A percentile compares a stretch with the other conserved stretches of the same genome.
Conservation (phyloP, 108 stramenopile genomes). For the Aurantiochytrium sp. region DNA sequence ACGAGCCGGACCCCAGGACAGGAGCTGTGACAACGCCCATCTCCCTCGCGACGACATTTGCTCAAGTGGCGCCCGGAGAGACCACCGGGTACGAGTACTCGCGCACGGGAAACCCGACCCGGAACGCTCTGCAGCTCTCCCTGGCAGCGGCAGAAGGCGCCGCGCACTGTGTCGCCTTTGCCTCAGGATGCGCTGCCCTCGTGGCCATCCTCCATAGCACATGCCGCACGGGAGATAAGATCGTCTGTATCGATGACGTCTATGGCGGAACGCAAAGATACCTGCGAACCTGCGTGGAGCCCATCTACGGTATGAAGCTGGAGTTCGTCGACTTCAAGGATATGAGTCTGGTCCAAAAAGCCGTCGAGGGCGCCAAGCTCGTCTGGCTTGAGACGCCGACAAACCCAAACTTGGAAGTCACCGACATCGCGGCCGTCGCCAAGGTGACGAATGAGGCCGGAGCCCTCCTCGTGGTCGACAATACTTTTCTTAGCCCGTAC, state of each 20-base stretch:
- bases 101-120: conserved; percentile 36
- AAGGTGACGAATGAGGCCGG: conserved; percentile 44
- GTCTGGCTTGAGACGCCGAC: conserved; percentile 85
- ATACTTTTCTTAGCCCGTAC: conserved; percentile 81
- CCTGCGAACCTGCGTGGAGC: conserved; percentile 34
- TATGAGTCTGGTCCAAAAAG: conserved; percentile 12
- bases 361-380: conserved; percentile 45
- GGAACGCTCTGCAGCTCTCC: conserved; percentile 30
- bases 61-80: conserved; percentile 57
- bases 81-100: conserved; percentile 61
- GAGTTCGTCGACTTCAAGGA: conserved; percentile 19
- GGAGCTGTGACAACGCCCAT: conserved; percentile 70
- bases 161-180: conserved; percentile 31
- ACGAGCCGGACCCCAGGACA: conserved; percentile 28
- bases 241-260: conserved; percentile 73
- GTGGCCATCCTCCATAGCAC: neutral
- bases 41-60: conserved; percentile 67
- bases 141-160: conserved; percentile 43
- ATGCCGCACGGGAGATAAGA: conserved; percentile 55
- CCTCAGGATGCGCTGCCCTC: neutral
- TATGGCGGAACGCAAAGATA: conserved; percentile 77
- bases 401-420: conserved; percentile 72
- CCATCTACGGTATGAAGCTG: conserved; percentile 31
- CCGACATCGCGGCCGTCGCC: conserved; percentile 62
- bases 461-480: conserved; percentile 73